A percentile compares a stretch with the other conserved stretches of the same genome.
Conservation (phyloP, 2,329 filamentous ascomycete genomes). For the Penicillium palitans region DNA sequence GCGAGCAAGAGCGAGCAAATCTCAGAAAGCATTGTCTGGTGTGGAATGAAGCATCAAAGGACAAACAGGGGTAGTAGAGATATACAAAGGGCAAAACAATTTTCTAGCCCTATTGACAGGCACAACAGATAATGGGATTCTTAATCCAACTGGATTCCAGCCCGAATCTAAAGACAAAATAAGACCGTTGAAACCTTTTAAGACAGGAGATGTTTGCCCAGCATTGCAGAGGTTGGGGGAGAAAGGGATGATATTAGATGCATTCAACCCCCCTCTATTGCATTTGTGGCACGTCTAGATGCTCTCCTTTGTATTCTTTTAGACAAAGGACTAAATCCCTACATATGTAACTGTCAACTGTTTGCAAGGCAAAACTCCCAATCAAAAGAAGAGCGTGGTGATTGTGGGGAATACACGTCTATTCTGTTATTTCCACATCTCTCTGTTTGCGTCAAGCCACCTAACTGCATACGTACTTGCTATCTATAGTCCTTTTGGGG, state of each 20-base stretch:
- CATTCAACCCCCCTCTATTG: slow-evolving; percentile 9
- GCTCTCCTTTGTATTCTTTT: slow-evolving; percentile 1
- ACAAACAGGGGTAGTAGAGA: background rate
- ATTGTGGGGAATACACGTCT: slow-evolving; percentile 15
- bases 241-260: slow-evolving; percentile 16
- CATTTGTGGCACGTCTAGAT: slow-evolving; percentile 3
- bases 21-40: background rate
- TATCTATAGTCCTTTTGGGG: slow-evolving; percentile 4
- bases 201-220: background rate
- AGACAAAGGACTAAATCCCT: slow-evolving; percentile 12
- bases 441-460: slow-evolving; percentile 17
- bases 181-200: slow-evolving; percentile 8
- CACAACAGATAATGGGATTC: slow-evolving; percentile 18
- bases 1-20: background rate
- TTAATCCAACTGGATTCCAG: slow-evolving; percentile 9
- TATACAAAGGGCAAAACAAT: slow-evolving; percentile 3
- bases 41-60: background rate
- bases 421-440: slow-evolving; percentile 15
- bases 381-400: slow-evolving; percentile 18
- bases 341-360: slow-evolving; percentile 4
- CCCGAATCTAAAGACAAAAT: slow-evolving; percentile 14
- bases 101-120: slow-evolving; percentile 5
- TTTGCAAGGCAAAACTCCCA: slow-evolving; percentile 24
- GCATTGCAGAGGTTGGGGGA: slow-evolving; percentile 7
- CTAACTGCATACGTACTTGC: slow-evolving; percentile 11